phyloP scores from a whole-genome alignment of 352 stramenopile genomes.

The Halophytophthora batemanensis region DNA sequence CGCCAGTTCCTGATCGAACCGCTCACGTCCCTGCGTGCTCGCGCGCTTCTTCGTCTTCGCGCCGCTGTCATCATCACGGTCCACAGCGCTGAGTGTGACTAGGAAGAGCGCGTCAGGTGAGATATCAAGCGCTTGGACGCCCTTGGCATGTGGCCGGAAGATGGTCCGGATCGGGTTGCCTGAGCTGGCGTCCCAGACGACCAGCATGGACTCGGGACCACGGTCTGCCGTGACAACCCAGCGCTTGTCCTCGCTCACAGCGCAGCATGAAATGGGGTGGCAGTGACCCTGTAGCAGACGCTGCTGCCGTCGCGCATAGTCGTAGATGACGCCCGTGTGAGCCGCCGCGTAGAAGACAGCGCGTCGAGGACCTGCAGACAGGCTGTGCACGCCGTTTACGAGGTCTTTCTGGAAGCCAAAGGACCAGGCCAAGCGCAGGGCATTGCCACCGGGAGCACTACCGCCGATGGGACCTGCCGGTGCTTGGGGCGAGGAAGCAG shows the following conservation, averaged over 20 bases:
- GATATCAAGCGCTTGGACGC: constrained; percentile 87
- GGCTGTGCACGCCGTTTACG: constrained; percentile 82
- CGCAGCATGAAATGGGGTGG: constrained; percentile 87
- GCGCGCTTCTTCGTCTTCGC: constrained; percentile 15
- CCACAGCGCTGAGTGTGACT: constrained; percentile 70
- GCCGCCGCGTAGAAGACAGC: constrained; percentile 90
- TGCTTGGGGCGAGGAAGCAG: not conserved
- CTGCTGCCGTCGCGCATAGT: constrained; percentile 86
- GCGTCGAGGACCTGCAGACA: constrained; percentile 59
- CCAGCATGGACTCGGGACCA: constrained; percentile 87
- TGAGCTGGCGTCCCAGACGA: constrained; percentile 87
- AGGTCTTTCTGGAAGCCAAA: constrained; percentile 93
- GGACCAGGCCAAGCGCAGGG: constrained; percentile 72
- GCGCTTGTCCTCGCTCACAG: constrained; percentile 90
- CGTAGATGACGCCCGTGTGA: constrained; percentile 92
- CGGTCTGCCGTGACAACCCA: constrained; percentile 91
- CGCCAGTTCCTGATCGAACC: constrained; percentile 72
- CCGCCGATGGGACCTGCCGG: not conserved
- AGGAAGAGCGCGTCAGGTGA: constrained; percentile 88
- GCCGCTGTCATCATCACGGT: constrained; percentile 12
- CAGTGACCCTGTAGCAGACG: constrained; percentile 89
- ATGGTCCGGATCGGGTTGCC: constrained; percentile 91
- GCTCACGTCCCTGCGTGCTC: constrained; percentile 12
- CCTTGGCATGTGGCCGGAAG: constrained; percentile 76
- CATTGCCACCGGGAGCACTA: constrained; percentile 33